Conservation (phyloP, 352 stramenopile genomes). For the Globisporangium heterothallicum region DNA sequence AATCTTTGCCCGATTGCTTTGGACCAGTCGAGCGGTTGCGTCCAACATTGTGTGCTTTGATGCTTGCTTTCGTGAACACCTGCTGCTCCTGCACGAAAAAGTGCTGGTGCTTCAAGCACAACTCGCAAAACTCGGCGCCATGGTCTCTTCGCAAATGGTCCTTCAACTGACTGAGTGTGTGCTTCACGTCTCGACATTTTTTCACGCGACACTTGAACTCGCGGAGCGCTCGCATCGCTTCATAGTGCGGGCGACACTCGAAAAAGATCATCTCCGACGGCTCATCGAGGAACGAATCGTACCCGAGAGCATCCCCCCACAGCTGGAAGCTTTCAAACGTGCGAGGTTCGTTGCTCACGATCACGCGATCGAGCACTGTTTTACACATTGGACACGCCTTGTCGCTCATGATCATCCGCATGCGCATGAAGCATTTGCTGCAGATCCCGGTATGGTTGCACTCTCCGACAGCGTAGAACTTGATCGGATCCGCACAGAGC, state of each 20-base stretch:
- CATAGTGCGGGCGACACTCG: slow-evolving; percentile 59
- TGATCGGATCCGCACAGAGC: slow-evolving; percentile 63
- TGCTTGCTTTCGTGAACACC: slow-evolving; percentile 63
- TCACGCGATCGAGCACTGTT: slow-evolving; percentile 52
- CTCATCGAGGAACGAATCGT: slow-evolving; percentile 64
- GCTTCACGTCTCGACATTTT: slow-evolving; percentile 51
- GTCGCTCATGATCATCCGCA: slow-evolving; percentile 77
- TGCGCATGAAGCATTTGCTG: slow-evolving; percentile 77
- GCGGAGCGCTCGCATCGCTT: slow-evolving; percentile 42
- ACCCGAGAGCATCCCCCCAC: slow-evolving; percentile 64
- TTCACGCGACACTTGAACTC: slow-evolving; percentile 61
- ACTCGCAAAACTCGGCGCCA: slow-evolving; percentile 68
- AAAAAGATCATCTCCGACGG: slow-evolving; percentile 76
- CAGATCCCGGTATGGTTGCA: slow-evolving; percentile 82
- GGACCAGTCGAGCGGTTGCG: slow-evolving; percentile 30
- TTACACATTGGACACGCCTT: slow-evolving; percentile 81
- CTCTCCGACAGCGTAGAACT: slow-evolving; percentile 62
- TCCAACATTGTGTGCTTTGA: slow-evolving; percentile 66
- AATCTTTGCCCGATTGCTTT: slow-evolving; percentile 64
- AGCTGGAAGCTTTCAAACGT: slow-evolving; percentile 69
- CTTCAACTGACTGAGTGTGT: slow-evolving; percentile 52
- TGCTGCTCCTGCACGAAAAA: slow-evolving; percentile 82
- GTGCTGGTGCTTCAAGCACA: slow-evolving; percentile 69
- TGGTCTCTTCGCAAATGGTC: slow-evolving; percentile 66
- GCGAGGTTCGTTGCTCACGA: slow-evolving; percentile 40